Conservation (phyloP, 176 grass and related monocot species). For the Aegilops umbellulata region DNA sequence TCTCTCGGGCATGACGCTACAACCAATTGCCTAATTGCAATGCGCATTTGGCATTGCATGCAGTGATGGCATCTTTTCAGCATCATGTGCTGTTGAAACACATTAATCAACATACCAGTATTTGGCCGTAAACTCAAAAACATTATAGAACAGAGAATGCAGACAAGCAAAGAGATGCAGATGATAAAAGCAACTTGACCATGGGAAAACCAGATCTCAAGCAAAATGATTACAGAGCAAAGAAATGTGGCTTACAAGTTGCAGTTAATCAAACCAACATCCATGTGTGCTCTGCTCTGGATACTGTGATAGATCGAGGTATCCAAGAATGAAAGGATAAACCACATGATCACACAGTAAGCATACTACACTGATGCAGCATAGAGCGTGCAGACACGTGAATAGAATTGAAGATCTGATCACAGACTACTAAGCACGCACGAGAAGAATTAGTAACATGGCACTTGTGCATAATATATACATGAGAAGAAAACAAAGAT, state of each 20-base stretch:
- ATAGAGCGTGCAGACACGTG: constrained; percentile 2
- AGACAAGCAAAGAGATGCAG: not conserved
- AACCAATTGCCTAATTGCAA: constrained; percentile 25
- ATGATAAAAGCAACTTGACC: not conserved
- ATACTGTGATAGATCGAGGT: not conserved
- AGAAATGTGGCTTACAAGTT: not conserved
- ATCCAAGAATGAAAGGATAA: constrained; percentile 12
- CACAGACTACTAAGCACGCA: not conserved
- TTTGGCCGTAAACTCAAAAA: not conserved
- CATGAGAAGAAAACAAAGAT: not conserved
- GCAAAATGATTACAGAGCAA: not conserved
- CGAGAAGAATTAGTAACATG: not conserved
- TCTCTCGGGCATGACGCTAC: not conserved
- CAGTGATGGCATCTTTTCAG: not conserved
- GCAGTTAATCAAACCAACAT: not conserved
- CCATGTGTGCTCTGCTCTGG: not conserved
- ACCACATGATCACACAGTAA: not conserved
- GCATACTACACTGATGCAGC: not conserved
- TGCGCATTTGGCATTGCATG: not conserved
- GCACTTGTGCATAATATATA: not conserved
- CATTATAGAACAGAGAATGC: not conserved
- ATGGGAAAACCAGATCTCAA: not conserved
- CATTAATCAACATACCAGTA: not conserved
- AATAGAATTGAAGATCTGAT: not conserved
- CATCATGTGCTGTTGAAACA: constrained; percentile 9